Evolutionary conservation across 2,329 filamentous ascomycete genomes (phyloP).

Genomic region (Cryoendolithus antarcticus): DNA sequence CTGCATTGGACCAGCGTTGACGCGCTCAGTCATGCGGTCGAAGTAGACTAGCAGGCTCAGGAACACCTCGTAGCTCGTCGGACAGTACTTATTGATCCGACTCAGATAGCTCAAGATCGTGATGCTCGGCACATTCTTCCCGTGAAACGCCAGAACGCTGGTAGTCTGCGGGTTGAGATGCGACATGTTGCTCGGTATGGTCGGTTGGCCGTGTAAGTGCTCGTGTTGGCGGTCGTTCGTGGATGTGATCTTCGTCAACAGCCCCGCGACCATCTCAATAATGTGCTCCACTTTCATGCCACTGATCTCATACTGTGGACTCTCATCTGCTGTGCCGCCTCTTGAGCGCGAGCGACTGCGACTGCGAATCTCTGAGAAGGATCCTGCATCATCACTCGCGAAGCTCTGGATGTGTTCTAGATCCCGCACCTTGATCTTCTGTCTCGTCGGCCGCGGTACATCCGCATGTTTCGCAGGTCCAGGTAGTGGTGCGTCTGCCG

Average conservation of each 20-base stretch:
- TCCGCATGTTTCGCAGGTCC: slow-evolving; percentile 21
- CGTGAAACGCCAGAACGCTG: slow-evolving; percentile 86
- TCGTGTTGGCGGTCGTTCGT: slow-evolving; percentile 94
- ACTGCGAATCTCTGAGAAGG: slow-evolving; percentile 36
- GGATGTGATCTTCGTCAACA: slow-evolving; percentile 92
- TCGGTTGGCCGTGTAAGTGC: slow-evolving; percentile 64
- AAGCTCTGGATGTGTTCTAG: slow-evolving; percentile 85
- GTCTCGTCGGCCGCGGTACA: slow-evolving; percentile 31
- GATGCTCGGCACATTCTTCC: slow-evolving; percentile 94
- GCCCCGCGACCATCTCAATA: slow-evolving; percentile 96
- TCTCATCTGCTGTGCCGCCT: slow-evolving; percentile 35
- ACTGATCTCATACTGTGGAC: slow-evolving; percentile 79
- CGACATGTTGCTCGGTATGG: slow-evolving; percentile 42
- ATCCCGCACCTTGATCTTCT: slow-evolving; percentile 69
- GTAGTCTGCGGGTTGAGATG: slow-evolving; percentile 52
- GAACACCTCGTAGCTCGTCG: slow-evolving; percentile 96
- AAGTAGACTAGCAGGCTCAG: slow-evolving; percentile 92
- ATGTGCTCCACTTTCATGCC: slow-evolving; percentile 94
- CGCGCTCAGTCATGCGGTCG: slow-evolving; percentile 94
- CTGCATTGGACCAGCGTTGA: slow-evolving; percentile 69
- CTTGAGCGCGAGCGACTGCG: slow-evolving; percentile 28
- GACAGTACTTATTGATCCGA: slow-evolving; percentile 97
- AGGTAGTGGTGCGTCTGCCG: slow-evolving; percentile 12
- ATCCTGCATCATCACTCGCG: slow-evolving; percentile 61
- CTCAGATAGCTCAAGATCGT: slow-evolving; percentile 92